These are phyloP conservation scores for Tricholoma hemisulphureum DNA, from an alignment of 768 basidiomycete genomes.

Conservation along the genomic window DNA sequence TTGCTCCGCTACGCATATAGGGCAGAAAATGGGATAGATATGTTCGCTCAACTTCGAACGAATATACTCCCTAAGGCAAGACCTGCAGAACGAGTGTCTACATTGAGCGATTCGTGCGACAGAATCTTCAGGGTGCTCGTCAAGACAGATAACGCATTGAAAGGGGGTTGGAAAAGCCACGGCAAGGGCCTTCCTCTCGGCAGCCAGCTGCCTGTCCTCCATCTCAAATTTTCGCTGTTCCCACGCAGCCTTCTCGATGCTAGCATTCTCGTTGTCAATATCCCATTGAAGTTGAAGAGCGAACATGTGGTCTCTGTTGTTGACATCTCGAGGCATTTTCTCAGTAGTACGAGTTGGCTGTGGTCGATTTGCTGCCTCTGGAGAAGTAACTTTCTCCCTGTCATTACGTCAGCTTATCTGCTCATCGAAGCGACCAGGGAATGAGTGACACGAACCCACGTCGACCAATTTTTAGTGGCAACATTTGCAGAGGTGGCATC, in stretches of 20 bases:
- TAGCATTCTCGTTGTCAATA: neutral
- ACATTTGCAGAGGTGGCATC: neutral
- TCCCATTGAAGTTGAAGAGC: constrained; percentile 1
- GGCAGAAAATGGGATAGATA: constrained; percentile 62
- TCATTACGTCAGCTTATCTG: neutral
- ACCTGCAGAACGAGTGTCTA: constrained; percentile 51
- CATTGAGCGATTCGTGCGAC: constrained; percentile 36
- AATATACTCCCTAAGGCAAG: constrained; percentile 46
- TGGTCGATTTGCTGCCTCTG: neutral
- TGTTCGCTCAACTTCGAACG: constrained; percentile 47
- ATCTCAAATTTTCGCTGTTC: constrained; percentile 39
- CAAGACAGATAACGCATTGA: constrained; percentile 57
- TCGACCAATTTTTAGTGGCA: neutral
- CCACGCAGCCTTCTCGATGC: constrained; percentile 23
- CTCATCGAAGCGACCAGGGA: neutral
- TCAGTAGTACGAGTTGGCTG: neutral
- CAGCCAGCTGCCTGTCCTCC: constrained; percentile 37
- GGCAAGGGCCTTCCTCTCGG: constrained; percentile 30
- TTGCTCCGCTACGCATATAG: constrained; percentile 43
- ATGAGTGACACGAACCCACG: neutral
- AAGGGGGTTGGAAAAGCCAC: constrained; percentile 32
- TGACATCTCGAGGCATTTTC: neutral
- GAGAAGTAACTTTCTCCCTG: neutral
- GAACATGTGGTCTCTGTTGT: neutral
- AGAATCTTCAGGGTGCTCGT: constrained; percentile 25